Evolutionary conservation across 306 rosid genomes (phyloP), one percentile per base, ranked within the genome.

Genomic region (Cajanus cajan): DNA sequence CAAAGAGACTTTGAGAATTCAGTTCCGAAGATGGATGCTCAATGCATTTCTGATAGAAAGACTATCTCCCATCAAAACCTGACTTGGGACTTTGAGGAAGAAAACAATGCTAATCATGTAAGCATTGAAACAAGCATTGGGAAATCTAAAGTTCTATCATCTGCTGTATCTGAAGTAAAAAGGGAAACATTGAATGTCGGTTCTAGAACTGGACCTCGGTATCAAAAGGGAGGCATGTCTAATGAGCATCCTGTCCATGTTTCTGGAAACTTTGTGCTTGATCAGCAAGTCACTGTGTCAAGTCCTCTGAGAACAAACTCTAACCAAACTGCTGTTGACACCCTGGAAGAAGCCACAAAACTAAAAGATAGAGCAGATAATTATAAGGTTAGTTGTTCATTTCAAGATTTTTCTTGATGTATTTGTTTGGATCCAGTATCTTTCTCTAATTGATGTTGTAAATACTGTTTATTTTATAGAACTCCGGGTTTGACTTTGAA

Each of bases 401-500:
- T 45, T 52, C 73, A 63, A 44, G 45, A 76, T 74, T 81, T 85
- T 21, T 50, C 80, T 79, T 70, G 21, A 48, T 68, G 33, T 84
- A 50, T 76, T 61, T 77, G 47, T 64, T 57, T 83, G 61, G 81
- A 58, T 68, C 24, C 73, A 52, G n/a, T 41, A 51, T 50, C 33
- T 80, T 45, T 54, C 58, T 33, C 76, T 57, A 62, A 76, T 75
- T 54, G 21, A 18, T 80, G 51, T 21, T 77, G 19, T 71, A 37
- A 47, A 55, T 80, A 54, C 57, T 52, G 19, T 75, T 28, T 64
- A 43, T 55, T 77, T 82, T 80, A 16, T 57, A 94, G 98, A 84
- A 82, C 71, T 83, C 90, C 16, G 90, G 93, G 78, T 89, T 90
- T 86, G 82, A 59, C 58, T 89, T 88, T n/a, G 96, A 92, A 86